phyloP scores from a whole-genome alignment of 345 rosid genomes.

The Salix caprea region DNA sequence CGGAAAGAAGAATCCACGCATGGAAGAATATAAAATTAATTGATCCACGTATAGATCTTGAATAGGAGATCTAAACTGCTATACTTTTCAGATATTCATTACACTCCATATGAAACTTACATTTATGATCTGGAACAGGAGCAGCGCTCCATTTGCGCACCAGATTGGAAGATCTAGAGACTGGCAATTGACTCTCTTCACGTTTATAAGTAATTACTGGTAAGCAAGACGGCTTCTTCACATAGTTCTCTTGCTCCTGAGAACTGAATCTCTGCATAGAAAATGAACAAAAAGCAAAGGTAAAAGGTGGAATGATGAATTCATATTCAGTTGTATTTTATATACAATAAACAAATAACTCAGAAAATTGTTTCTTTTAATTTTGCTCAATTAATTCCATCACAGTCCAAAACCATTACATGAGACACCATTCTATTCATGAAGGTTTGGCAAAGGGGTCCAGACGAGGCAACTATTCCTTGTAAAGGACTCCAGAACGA shows the following conservation, averaged over 20 bases:
- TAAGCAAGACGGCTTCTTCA: constrained; percentile 52
- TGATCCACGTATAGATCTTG: not conserved
- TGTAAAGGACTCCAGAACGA: not conserved
- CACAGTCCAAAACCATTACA: not conserved
- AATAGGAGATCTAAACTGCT: not conserved
- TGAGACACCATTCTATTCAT: not conserved
- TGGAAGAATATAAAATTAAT: not conserved
- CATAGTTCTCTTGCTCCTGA: constrained; percentile 57
- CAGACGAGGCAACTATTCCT: not conserved
- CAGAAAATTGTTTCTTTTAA: not conserved
- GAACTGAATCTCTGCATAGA: constrained; percentile 58
- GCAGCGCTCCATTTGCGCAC: constrained; percentile 57
- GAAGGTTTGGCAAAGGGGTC: not conserved
- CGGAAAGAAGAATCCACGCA: not conserved
- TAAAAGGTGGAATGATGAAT: not conserved
- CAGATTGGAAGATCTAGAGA: constrained; percentile 44
- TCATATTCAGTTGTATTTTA: not conserved
- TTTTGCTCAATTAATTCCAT: not conserved
- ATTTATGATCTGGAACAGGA: constrained; percentile 43
- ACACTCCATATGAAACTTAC: constrained; percentile 28
- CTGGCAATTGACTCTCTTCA: constrained; percentile 58
- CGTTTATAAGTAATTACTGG: constrained; percentile 40
- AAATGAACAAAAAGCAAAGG: not conserved
- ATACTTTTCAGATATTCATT: not conserved
- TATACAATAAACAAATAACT: not conserved